Percentiles rank a stretch among this genome's conserved stretches.
phyloP scores from a whole-genome alignment of 2,329 filamentous ascomycete genomes.

The Juglanconis oblonga region DNA sequence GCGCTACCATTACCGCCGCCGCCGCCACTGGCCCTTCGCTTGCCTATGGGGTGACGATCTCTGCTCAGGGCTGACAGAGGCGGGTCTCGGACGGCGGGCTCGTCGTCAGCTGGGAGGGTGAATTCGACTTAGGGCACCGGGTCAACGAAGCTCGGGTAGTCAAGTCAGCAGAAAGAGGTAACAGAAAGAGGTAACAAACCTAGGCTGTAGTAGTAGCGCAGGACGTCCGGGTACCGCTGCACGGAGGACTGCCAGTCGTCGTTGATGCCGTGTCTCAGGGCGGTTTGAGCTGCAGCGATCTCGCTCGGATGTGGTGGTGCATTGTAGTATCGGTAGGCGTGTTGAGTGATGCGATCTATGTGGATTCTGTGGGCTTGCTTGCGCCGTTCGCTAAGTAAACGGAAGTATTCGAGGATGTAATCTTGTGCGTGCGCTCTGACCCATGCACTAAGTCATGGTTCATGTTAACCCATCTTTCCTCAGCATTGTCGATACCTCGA shows the following conservation, averaged over 20 bases:
- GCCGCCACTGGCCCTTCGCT: constrained; percentile 34
- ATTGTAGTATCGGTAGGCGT: constrained; percentile 57
- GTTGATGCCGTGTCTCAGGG: constrained; percentile 71
- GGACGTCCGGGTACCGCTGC: constrained; percentile 74
- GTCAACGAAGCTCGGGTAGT: not conserved
- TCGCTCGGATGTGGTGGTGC: constrained; percentile 58
- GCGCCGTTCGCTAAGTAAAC: constrained; percentile 57
- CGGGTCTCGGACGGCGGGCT: constrained; percentile 57
- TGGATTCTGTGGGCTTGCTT: constrained; percentile 54
- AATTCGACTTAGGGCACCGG: constrained; percentile 48
- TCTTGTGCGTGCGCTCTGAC: constrained; percentile 64
- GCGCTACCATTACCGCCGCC: constrained; percentile 12
- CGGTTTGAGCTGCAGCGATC: constrained; percentile 61
- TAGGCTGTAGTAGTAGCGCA: constrained; percentile 75
- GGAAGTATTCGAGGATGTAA: constrained; percentile 65
- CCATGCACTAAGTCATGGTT: constrained; percentile 48
- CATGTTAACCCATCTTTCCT: not conserved
- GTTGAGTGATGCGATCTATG: constrained; percentile 53
- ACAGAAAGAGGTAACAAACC: not conserved
- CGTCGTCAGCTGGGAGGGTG: constrained; percentile 61
- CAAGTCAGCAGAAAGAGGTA: not conserved
- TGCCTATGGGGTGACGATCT: constrained; percentile 39
- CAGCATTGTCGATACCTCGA: not conserved
- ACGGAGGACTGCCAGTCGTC: constrained; percentile 76
- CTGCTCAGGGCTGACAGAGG: constrained; percentile 53